These are phyloP conservation scores for Suillus cothurnatus DNA, from an alignment of 768 basidiomycete species.

Conservation along the genomic window DNA sequence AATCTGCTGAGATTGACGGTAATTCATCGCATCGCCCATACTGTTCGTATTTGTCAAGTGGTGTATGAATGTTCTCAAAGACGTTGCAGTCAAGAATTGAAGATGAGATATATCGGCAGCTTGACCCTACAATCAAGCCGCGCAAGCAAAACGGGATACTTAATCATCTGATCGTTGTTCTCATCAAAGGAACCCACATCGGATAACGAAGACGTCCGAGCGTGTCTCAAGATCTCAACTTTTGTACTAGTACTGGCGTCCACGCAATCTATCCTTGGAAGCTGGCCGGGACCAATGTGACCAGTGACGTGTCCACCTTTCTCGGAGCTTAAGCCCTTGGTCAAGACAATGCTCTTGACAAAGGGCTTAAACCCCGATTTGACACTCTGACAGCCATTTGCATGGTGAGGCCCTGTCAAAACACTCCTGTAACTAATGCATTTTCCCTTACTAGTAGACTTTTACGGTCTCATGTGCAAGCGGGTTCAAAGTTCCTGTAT, in stretches of 20 bases:
- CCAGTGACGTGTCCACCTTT: conserved; percentile 64
- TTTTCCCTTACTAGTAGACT: not conserved
- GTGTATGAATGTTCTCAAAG: not conserved
- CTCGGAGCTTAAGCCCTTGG: not conserved
- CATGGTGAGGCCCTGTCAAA: not conserved
- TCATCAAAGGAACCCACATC: conserved; percentile 9
- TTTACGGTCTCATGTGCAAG: not conserved
- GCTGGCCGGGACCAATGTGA: conserved; percentile 93
- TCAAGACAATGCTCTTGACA: conserved; percentile 44
- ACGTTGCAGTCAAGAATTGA: not conserved
- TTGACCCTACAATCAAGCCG: conserved; percentile 56
- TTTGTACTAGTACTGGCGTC: conserved; percentile 72
- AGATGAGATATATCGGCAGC: not conserved
- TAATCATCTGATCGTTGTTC: conserved; percentile 11
- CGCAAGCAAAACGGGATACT: conserved; percentile 90
- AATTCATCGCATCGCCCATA: too few species aligned
- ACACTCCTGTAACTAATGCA: not conserved
- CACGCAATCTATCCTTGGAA: conserved; percentile 85
- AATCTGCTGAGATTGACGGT: too few species aligned
- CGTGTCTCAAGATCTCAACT: conserved; percentile 80
- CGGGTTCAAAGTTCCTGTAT: not conserved
- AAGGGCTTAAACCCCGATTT: not conserved
- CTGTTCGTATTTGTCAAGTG: not conserved
- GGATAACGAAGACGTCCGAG: conserved; percentile 79
- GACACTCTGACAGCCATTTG: not conserved